Base-by-base conservation (phyloP, 148 eudicot genomes). In the Persicaria maculosa region DNA sequence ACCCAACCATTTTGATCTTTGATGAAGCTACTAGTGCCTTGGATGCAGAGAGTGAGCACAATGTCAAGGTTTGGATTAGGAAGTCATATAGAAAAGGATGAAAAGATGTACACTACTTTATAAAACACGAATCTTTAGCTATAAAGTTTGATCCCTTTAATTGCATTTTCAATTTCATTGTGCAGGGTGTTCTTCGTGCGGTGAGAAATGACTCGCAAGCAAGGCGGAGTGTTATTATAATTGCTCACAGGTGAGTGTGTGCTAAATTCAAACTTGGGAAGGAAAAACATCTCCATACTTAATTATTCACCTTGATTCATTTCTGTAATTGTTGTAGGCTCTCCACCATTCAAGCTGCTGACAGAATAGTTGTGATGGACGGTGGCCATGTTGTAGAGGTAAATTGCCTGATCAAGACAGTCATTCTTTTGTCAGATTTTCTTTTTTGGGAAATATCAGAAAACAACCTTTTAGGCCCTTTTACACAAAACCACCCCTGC, bases 11-110 rank as follows among this genome's bases (percentile, higher is more conserved):
- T 80, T 85, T 96, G 88, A 85, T 96, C 74, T 91, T 96, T 75
- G 98, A 93, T 86, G 98, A 93, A 88, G 97, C 98, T 69, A 93
- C 98, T 68, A 93, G 98, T 80, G 99, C 99, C 76, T 83, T 92
- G 74, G 99, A 96, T 81, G 99, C 97, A 59, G 99, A 92, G 79
- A 96, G 97, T 71, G 99, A 96, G 81, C 90, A 96, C 86, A 90
- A 96, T 74, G 82, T 96, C 77, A 96, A 92, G 97, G 99, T 96
- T 72, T 44, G 77, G 40, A 20, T 44, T 31, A 47, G 4, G 36
- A 44, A 36, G 25, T 4, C 5, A 9, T 12, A 15, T 31, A 44
- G 47, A 44, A 45, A 45, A 75, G 46, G 47, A 65, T 65, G 43
- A 25, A 65, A 11, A 40, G 45, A 65, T 12, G 4, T 40, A 14